phyloP scores from a whole-genome alignment of 2,329 filamentous ascomycete species.

The Plenodomus biglobosus region DNA sequence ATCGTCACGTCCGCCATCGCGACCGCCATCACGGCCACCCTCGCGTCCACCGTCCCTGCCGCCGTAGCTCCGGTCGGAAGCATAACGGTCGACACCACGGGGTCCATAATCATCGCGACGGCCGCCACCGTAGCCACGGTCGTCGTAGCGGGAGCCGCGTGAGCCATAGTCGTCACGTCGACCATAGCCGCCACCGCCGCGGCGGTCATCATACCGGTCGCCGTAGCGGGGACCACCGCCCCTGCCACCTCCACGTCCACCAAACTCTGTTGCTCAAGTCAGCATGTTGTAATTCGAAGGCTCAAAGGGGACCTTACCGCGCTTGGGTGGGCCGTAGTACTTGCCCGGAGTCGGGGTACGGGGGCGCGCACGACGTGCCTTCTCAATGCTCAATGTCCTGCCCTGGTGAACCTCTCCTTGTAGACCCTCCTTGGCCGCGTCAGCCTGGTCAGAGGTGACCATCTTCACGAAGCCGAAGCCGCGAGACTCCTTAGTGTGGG shows the following conservation, averaged over 20 bases:
- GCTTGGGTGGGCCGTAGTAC: constrained; percentile 98
- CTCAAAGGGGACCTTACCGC: constrained; percentile 63
- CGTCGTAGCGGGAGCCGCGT: constrained; percentile 43
- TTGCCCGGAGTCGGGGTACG: constrained; percentile 97
- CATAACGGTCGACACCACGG: constrained; percentile 55
- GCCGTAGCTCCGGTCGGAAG: constrained; percentile 60
- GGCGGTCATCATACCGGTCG: constrained; percentile 52
- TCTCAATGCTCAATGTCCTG: constrained; percentile 96
- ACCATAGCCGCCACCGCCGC: constrained; percentile 49
- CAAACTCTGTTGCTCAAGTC: constrained; percentile 45
- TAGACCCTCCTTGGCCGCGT: constrained; percentile 93
- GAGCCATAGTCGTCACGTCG: constrained; percentile 53
- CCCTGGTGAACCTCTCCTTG: constrained; percentile 96
- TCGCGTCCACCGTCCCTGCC: constrained; percentile 59
- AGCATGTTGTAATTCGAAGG: constrained; percentile 6
- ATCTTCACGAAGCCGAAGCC: constrained; percentile 99
- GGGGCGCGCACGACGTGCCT: constrained; percentile 91
- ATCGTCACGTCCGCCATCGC: constrained; percentile 47
- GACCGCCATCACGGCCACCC: constrained; percentile 51
- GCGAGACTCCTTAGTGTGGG: constrained; percentile 96
- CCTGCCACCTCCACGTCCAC: constrained; percentile 50
- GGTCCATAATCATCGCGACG: constrained; percentile 48
- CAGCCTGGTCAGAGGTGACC: constrained; percentile 90
- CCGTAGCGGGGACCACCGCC: constrained; percentile 55
- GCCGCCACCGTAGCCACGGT: constrained; percentile 59